Conservation (phyloP, 345 rosid genomes). For the Rhizophora mangle region DNA sequence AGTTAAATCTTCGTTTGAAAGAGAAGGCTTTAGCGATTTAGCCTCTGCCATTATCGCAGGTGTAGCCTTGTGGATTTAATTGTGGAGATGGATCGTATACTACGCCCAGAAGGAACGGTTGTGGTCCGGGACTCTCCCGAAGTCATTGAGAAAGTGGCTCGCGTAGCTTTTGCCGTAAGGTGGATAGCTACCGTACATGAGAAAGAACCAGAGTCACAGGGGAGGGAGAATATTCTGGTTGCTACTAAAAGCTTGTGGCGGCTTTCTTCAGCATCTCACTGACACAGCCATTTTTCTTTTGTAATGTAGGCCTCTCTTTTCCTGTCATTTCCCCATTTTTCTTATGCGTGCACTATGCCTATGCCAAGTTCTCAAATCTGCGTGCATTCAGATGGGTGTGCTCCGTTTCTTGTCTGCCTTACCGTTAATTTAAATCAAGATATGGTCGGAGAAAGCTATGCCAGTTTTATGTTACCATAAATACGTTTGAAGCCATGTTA, state of each 20-base stretch:
- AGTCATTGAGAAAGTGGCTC: slow-evolving; percentile 67
- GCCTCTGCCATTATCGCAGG: slow-evolving; percentile 36
- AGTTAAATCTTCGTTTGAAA: too few species aligned
- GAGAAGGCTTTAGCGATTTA: background rate
- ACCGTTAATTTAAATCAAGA: too few species aligned
- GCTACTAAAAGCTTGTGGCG: slow-evolving; percentile 70
- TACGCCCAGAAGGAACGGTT: slow-evolving; percentile 86
- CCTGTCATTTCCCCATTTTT: slow-evolving; percentile 4
- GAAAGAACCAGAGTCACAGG: slow-evolving; percentile 69
- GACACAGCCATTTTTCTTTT: slow-evolving; percentile 25
- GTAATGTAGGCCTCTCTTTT: slow-evolving; percentile 40
- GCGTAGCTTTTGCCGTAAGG: slow-evolving; percentile 64
- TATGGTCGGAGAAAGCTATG: too few species aligned
- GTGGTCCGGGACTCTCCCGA: slow-evolving; percentile 78
- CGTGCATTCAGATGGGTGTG: slow-evolving; percentile 43
- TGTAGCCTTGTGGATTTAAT: slow-evolving; percentile 83
- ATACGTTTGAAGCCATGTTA: too few species aligned
- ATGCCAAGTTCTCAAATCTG: slow-evolving; percentile 28
- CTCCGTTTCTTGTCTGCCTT: slow-evolving; percentile 13
- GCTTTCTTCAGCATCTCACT: slow-evolving; percentile 48
- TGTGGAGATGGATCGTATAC: slow-evolving; percentile 89
- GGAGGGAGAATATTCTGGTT: slow-evolving; percentile 64
- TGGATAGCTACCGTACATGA: slow-evolving; percentile 64
- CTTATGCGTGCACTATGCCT: background rate
- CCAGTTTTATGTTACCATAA: too few species aligned